These are phyloP conservation scores for Penicillium sp. DNA, from an alignment of 2,329 filamentous ascomycete genomes.

Conservation along the genomic window DNA sequence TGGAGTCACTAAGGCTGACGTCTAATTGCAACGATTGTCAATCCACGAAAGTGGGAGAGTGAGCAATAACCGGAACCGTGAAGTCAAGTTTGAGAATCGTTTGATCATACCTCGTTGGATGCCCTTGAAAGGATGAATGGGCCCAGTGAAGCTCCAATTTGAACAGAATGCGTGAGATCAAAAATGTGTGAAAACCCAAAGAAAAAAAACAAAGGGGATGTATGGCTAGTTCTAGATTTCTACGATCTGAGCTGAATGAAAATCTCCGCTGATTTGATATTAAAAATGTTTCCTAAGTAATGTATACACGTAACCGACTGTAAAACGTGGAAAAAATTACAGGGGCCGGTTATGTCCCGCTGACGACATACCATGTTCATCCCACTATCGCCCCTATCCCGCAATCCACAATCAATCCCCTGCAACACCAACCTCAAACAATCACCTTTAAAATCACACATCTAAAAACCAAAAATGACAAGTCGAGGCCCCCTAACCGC, in stretches of 20 bases:
- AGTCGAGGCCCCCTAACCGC: slow-evolving; percentile 49
- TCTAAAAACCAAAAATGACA: slow-evolving; percentile 31
- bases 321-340: no score
- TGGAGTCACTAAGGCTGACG: neutral
- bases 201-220: neutral
- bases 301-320: neutral
- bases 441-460: neutral
- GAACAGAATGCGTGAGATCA: neutral
- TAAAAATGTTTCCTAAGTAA: neutral
- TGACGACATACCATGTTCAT: slow-evolving; percentile 19
- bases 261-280: neutral
- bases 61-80: neutral
- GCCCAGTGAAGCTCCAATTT: neutral
- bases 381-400: slow-evolving; percentile 11
- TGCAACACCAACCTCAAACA: neutral
- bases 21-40: neutral
- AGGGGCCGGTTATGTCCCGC: slow-evolving; percentile 1
- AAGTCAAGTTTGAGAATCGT: neutral
- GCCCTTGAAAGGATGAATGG: neutral
- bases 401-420: slow-evolving; percentile 5
- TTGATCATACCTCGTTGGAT: neutral
- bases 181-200: neutral
- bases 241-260: neutral
- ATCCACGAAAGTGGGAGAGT: neutral
- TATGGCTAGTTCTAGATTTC: neutral